These are phyloP conservation scores for Paramecium pentaurelia DNA, from an alignment of 73 alveolate genomes.

Conservation along the genomic window DNA sequence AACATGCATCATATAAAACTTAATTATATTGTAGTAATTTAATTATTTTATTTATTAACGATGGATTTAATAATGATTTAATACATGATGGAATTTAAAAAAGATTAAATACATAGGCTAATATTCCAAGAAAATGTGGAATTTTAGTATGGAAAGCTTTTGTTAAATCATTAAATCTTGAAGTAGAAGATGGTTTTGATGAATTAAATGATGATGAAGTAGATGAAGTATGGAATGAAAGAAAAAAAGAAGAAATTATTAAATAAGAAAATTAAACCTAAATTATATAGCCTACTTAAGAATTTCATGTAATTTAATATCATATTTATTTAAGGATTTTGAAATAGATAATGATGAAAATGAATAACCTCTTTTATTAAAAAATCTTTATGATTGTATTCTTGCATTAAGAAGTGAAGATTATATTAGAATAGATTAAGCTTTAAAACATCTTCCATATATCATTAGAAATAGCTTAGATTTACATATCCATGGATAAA, in stretches of 20 bases:
- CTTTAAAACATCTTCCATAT: slow-evolving; percentile 36
- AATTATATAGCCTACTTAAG: background rate
- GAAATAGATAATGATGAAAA: background rate
- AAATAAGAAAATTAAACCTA: background rate
- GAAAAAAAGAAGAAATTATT: background rate
- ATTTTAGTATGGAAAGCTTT: slow-evolving; percentile 9
- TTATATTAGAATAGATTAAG: background rate
- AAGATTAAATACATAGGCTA: background rate
- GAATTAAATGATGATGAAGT: background rate
- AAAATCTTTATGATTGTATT: slow-evolving; percentile 35
- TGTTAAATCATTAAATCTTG: slow-evolving; percentile 10
- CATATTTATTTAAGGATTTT: background rate
- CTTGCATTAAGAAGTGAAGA: slow-evolving; percentile 23
- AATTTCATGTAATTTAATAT: background rate
- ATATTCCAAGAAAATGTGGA: slow-evolving; percentile 20
- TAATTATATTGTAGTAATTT: background rate
- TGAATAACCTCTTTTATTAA: background rate
- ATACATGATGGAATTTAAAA: slow-evolving; percentile 13
- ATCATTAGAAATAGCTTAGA: slow-evolving; percentile 24
- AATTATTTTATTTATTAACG: background rate
- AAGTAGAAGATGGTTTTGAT: background rate
- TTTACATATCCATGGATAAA: background rate
- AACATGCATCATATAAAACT: background rate
- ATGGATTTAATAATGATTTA: background rate
- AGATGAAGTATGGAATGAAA: background rate